Evolutionary conservation across 345 rosid genomes (phyloP).

Genomic region (Turritis glabra): DNA sequence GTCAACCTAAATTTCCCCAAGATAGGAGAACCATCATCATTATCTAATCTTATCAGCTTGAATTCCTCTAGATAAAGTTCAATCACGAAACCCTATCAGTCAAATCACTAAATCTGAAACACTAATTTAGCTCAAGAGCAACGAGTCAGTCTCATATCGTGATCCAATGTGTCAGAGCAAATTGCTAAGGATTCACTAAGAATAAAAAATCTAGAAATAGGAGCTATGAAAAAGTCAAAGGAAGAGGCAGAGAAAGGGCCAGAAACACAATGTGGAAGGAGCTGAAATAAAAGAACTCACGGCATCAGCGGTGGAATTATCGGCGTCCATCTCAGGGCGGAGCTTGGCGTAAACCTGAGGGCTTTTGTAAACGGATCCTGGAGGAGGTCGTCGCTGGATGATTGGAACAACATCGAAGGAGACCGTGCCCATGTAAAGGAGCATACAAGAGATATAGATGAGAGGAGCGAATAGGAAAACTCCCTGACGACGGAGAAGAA

Average conservation of each 20-base stretch:
- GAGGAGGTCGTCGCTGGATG: slow-evolving; percentile 60
- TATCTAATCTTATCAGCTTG: slow-evolving; percentile 10
- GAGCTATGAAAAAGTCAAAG: slow-evolving; percentile 2
- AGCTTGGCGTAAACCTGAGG: slow-evolving; percentile 90
- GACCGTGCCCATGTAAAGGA: slow-evolving; percentile 93
- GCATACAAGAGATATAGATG: slow-evolving; percentile 90
- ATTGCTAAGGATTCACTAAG: background rate
- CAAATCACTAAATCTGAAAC: background rate
- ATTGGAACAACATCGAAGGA: slow-evolving; percentile 79
- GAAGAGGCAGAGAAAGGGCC: background rate
- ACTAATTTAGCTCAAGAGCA: slow-evolving; percentile 5
- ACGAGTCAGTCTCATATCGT: background rate
- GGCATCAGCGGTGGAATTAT: slow-evolving; percentile 90
- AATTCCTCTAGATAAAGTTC: background rate
- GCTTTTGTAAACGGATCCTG: slow-evolving; percentile 89
- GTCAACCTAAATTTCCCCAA: background rate
- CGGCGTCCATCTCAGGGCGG: slow-evolving; percentile 83
- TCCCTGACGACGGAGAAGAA: slow-evolving; percentile 92
- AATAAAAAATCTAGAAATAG: slow-evolving; percentile 5
- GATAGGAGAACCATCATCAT: background rate
- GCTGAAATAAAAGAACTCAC: slow-evolving; percentile 42
- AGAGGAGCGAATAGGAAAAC: slow-evolving; percentile 91
- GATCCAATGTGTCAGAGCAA: slow-evolving; percentile 16
- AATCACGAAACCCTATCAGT: background rate
- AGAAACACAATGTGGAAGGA: slow-evolving; percentile 15